A percentile compares a stretch with the other conserved stretches of the same genome.
These are phyloP conservation scores for Phaeosphaeria sp. DNA, from an alignment of 2,329 filamentous ascomycete genomes.

Conservation along the genomic window DNA sequence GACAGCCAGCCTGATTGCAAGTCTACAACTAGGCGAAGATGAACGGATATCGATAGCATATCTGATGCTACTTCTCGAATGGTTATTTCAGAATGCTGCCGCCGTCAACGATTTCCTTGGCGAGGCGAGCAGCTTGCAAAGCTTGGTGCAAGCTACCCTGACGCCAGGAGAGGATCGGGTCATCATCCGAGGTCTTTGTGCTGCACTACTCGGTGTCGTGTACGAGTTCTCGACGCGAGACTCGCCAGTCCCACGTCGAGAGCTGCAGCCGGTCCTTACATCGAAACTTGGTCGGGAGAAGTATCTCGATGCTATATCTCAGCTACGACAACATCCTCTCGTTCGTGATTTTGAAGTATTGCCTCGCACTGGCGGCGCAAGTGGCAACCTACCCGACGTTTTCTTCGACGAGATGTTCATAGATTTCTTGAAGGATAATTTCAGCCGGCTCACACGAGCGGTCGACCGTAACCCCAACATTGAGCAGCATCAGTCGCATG, in stretches of 20 bases:
- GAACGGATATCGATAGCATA: conserved; percentile 83
- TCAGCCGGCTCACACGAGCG: conserved; percentile 80
- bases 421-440: conserved; percentile 96
- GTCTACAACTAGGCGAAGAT: conserved; percentile 78
- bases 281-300: conserved; percentile 82
- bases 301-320: conserved; percentile 82
- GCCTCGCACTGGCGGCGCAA: conserved; percentile 64
- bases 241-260: conserved; percentile 83
- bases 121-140: conserved; percentile 92
- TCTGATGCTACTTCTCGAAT: conserved; percentile 84
- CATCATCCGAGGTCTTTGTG: conserved; percentile 81
- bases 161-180: conserved; percentile 62
- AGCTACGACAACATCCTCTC: conserved; percentile 76
- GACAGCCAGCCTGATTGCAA: conserved; percentile 82
- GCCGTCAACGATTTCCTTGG: conserved; percentile 91
- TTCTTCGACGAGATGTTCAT: conserved; percentile 88
- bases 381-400: conserved; percentile 73
- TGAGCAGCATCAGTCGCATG: conserved; percentile 84
- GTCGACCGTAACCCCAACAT: conserved; percentile 90
- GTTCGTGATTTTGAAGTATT: conserved; percentile 90
- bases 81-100: conserved; percentile 91
- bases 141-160: conserved; percentile 75
- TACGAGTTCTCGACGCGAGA: conserved; percentile 99
- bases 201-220: conserved; percentile 82
- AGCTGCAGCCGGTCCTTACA: conserved; percentile 78